phyloP scores from a whole-genome alignment of 140 eudicot genomes.

The Anethum foeniculum region DNA sequence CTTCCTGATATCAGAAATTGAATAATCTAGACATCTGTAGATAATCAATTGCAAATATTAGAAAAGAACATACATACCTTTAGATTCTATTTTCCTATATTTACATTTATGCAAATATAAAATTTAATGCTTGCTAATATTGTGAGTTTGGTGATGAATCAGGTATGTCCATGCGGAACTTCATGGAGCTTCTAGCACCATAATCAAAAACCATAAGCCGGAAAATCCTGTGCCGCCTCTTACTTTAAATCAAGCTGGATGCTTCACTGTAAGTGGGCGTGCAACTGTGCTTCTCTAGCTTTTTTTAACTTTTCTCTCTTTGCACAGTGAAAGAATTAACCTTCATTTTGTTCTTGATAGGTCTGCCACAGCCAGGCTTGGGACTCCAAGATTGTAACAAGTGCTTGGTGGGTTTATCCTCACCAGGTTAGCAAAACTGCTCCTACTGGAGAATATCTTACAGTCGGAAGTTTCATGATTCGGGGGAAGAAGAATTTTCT shows the following conservation, averaged over 20 bases:
- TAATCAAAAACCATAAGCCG: slow-evolving; percentile 94
- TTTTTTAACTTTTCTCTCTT: not conserved
- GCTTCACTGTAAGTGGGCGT: slow-evolving; percentile 64
- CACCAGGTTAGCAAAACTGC: slow-evolving; percentile 97
- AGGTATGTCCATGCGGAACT: slow-evolving; percentile 98
- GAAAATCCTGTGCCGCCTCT: slow-evolving; percentile 90
- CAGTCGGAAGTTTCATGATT: slow-evolving; percentile 98
- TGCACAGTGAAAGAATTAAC: not conserved
- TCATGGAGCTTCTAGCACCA: slow-evolving; percentile 98
- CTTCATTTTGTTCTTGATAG: slow-evolving; percentile 25
- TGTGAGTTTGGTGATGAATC: slow-evolving; percentile 20
- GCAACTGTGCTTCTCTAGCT: not conserved
- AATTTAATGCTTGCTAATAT: slow-evolving; percentile 3
- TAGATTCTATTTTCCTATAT: not conserved
- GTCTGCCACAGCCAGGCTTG: slow-evolving; percentile 99
- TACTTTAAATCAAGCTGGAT: slow-evolving; percentile 97
- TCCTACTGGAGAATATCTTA: slow-evolving; percentile 97
- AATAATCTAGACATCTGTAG: slow-evolving; percentile 1
- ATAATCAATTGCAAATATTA: not conserved
- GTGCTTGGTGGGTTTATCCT: slow-evolving; percentile 99
- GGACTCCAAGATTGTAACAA: slow-evolving; percentile 96
- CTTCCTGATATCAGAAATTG: not conserved
- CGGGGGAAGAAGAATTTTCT: slow-evolving; percentile 95
- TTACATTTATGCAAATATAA: not conserved
- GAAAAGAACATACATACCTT: too few relatives aligned